Percentiles rank a stretch among this genome's conserved stretches.
Evolutionary conservation across 148 eudicot species (phyloP).

Genomic region (Suaeda aralocaspica): DNA sequence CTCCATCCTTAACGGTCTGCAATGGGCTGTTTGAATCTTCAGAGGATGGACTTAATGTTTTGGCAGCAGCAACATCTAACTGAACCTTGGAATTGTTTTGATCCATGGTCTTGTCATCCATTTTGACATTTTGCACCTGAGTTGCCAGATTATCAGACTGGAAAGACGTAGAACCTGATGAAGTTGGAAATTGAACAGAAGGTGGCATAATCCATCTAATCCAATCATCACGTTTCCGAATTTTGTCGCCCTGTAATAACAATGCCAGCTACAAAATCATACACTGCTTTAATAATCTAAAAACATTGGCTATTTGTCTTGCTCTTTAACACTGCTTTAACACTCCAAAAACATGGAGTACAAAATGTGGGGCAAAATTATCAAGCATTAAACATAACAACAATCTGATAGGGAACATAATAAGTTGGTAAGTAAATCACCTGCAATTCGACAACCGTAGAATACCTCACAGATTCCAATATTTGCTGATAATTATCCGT

Average conservation of each 20-base stretch:
- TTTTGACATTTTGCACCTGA: conserved; percentile 37
- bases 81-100: conserved; percentile 13
- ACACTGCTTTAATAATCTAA: not conserved
- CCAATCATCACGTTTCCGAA: conserved; percentile 70
- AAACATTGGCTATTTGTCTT: too few species aligned
- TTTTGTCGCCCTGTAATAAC: conserved; percentile 58
- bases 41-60: conserved; percentile 31
- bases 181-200: conserved; percentile 28
- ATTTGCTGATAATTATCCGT: conserved; percentile 58
- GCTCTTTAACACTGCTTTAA: too few species aligned
- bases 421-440: conserved; percentile 26
- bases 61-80: conserved; percentile 21
- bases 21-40: conserved; percentile 30
- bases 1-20: conserved; percentile 18
- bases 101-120: conserved; percentile 36
- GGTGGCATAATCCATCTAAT: conserved; percentile 60
- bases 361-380: not conserved
- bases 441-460: conserved; percentile 69
- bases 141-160: conserved; percentile 28
- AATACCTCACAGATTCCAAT: conserved; percentile 52
- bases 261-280: not conserved
- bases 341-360: not conserved
- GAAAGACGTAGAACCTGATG: conserved; percentile 28
- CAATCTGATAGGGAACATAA: not conserved
- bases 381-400: not conserved